A percentile compares a stretch with the other conserved stretches of the same genome.
phyloP scores from a whole-genome alignment of 2,329 filamentous ascomycete genomes.

The Apiospora arundinis region DNA sequence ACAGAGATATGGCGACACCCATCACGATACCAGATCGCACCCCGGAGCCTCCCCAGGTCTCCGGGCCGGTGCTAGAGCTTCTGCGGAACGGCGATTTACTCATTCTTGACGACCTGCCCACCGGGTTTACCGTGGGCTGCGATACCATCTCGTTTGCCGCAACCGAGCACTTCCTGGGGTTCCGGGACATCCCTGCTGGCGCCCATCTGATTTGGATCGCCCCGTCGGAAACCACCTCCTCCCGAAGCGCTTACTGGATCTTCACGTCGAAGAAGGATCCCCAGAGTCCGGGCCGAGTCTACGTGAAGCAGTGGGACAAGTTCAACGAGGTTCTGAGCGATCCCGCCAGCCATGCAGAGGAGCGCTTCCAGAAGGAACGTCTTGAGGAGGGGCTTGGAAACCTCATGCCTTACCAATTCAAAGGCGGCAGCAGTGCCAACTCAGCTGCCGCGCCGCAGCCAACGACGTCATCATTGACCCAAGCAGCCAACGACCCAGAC shows the following conservation, averaged over 20 bases:
- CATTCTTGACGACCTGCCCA: slow-evolving; percentile 58
- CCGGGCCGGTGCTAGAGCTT: slow-evolving; percentile 37
- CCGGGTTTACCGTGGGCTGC: slow-evolving; percentile 58
- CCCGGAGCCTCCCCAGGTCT: slow-evolving; percentile 30
- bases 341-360: slow-evolving; percentile 52
- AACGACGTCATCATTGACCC: slow-evolving; percentile 20
- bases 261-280: slow-evolving; percentile 43
- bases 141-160: slow-evolving; percentile 57
- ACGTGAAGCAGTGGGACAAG: slow-evolving; percentile 51
- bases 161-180: slow-evolving; percentile 54
- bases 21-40: slow-evolving; percentile 27
- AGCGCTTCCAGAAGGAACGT: slow-evolving; percentile 50
- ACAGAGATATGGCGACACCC: slow-evolving; percentile 26
- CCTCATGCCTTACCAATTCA: slow-evolving; percentile 54
- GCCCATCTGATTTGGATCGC: slow-evolving; percentile 67
- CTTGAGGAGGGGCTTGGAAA: slow-evolving; percentile 46
- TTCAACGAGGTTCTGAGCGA: slow-evolving; percentile 61
- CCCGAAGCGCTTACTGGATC: slow-evolving; percentile 65
- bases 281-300: slow-evolving; percentile 39
- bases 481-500: slow-evolving; percentile 32
- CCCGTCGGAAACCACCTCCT: slow-evolving; percentile 52
- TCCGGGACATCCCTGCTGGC: slow-evolving; percentile 61
- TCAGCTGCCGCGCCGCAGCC: slow-evolving; percentile 25
- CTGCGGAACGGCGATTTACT: slow-evolving; percentile 54
- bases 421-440: slow-evolving; percentile 34